Conservation (phyloP, 2,329 filamentous ascomycete genomes). For the Microascus cirrosus region DNA sequence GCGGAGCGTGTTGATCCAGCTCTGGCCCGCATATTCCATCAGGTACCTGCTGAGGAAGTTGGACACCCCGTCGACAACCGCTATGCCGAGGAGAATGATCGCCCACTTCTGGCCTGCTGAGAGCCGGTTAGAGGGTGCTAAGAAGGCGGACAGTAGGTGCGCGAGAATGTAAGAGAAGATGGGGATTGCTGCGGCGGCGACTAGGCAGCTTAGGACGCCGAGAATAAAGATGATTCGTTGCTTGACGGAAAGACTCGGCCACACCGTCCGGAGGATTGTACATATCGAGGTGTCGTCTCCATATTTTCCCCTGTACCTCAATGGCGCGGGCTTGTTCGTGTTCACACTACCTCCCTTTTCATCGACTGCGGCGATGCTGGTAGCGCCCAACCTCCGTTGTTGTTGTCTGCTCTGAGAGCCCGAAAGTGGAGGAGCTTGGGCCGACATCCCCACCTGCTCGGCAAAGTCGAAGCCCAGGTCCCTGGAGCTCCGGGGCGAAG, state of each 20-base stretch:
- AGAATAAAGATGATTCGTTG: constrained; percentile 44
- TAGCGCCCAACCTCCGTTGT: not conserved
- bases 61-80: constrained; percentile 52
- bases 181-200: constrained; percentile 58
- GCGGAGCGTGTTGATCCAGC: constrained; percentile 67
- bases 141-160: constrained; percentile 61
- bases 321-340: not conserved
- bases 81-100: constrained; percentile 55
- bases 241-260: constrained; percentile 46
- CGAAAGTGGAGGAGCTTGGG: not conserved
- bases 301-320: not conserved
- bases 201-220: constrained; percentile 49
- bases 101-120: constrained; percentile 53
- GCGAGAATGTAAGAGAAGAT: constrained; percentile 69
- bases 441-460: not conserved
- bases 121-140: constrained; percentile 32
- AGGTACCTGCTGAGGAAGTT: constrained; percentile 59
- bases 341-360: not conserved
- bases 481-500: not conserved
- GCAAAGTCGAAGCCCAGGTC: not conserved
- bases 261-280: constrained; percentile 54
- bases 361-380: not conserved
- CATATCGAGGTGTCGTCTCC: constrained; percentile 1
- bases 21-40: constrained; percentile 59
- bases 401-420: not conserved